Conservation (phyloP, 2,329 filamentous ascomycete genomes). For the Fusarium chlamydosporum region DNA sequence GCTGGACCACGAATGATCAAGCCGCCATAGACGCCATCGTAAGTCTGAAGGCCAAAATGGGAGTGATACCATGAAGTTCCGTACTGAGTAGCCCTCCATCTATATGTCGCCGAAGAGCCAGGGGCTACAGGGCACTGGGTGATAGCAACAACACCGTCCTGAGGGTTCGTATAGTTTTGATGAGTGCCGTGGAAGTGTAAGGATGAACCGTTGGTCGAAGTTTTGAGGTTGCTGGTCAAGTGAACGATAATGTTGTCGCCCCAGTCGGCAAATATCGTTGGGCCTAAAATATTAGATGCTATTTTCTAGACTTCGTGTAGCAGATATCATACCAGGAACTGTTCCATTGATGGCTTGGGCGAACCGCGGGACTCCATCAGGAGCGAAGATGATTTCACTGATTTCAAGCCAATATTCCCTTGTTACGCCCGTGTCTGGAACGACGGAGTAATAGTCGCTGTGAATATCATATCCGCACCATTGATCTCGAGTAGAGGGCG, state of each 20-base stretch:
- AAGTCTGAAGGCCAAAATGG: conserved; percentile 66
- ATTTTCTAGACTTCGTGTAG: neutral
- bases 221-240: conserved; percentile 64
- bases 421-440: conserved; percentile 65
- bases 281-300: conserved; percentile 54
- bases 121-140: conserved; percentile 68
- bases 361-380: conserved; percentile 62
- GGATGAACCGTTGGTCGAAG: conserved; percentile 67
- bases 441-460: conserved; percentile 61
- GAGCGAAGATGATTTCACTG: conserved; percentile 57
- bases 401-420: conserved; percentile 65
- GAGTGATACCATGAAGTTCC: conserved; percentile 74
- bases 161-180: conserved; percentile 66
- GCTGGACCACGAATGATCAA: conserved; percentile 74
- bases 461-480: conserved; percentile 66
- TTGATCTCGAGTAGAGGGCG: conserved; percentile 53
- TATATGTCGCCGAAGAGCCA: conserved; percentile 68
- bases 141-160: conserved; percentile 69
- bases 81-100: conserved; percentile 68
- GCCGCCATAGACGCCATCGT: conserved; percentile 71
- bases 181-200: conserved; percentile 76
- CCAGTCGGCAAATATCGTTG: conserved; percentile 69
- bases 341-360: conserved; percentile 68
- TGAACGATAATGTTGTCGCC: conserved; percentile 64
- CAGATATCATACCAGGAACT: conserved; percentile 62